These are phyloP conservation scores for Amanita jacksonii DNA, from an alignment of 768 basidiomycete species.

Conservation along the genomic window DNA sequence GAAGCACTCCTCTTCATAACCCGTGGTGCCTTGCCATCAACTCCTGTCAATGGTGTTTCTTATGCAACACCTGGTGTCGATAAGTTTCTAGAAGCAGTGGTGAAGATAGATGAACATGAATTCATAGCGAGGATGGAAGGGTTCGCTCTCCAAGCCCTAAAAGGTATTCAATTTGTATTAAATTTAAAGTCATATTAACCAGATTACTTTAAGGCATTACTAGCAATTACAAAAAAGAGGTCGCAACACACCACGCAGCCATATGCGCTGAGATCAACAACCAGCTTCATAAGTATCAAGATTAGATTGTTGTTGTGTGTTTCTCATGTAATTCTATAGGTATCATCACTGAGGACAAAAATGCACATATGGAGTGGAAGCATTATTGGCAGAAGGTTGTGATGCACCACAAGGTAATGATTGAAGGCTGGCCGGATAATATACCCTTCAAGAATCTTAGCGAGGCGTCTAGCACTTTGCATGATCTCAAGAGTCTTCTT, in stretches of 20 bases:
- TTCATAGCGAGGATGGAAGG: slow-evolving; percentile 13
- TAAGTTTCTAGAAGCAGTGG: slow-evolving; percentile 8
- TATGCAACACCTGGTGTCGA: slow-evolving; percentile 12
- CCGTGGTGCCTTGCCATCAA: slow-evolving; percentile 8
- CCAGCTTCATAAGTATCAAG: neutral
- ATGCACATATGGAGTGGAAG: slow-evolving; percentile 12
- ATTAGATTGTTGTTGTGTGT: neutral
- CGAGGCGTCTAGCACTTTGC: slow-evolving; percentile 6
- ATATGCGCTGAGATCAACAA: slow-evolving; percentile 2
- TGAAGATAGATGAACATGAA: slow-evolving; percentile 13
- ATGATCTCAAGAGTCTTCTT: slow-evolving; percentile 9
- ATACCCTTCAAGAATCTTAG: slow-evolving; percentile 16
- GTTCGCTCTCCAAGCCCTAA: slow-evolving; percentile 11
- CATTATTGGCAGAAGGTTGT: slow-evolving; percentile 13
- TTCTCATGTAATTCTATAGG: slow-evolving; percentile 1
- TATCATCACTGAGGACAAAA: slow-evolving; percentile 4
- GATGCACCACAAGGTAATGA: slow-evolving; percentile 8
- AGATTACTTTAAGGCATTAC: slow-evolving; percentile 6
- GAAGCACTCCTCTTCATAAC: slow-evolving; percentile 11
- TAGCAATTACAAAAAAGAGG: slow-evolving; percentile 7
- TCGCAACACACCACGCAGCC: neutral
- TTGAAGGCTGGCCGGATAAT: slow-evolving; percentile 12
- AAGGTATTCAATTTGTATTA: slow-evolving; percentile 8
- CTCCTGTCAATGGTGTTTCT: slow-evolving; percentile 6
- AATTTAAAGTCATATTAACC: neutral